A percentile compares a stretch with the other conserved stretches of the same genome.
These are phyloP conservation scores for Kockovaella imperatae DNA, from an alignment of 768 basidiomycete genomes.

Conservation along the genomic window DNA sequence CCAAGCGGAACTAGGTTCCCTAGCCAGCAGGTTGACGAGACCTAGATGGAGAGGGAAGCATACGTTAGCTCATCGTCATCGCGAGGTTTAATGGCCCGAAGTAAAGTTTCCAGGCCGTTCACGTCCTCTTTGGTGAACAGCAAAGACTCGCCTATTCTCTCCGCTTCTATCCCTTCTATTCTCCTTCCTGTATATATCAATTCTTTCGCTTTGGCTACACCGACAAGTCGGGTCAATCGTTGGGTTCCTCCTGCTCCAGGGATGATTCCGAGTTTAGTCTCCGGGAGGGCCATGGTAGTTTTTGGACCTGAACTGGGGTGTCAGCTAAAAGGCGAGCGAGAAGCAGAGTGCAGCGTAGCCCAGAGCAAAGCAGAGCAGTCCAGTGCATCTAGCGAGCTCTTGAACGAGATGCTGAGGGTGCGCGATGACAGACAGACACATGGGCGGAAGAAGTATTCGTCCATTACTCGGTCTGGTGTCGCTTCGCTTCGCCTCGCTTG, in stretches of 20 bases:
- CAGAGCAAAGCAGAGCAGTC: no score
- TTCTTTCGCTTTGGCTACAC: slow-evolving; percentile 91
- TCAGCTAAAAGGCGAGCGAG: neutral
- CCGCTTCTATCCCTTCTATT: slow-evolving; percentile 72
- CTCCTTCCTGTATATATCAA: slow-evolving; percentile 77
- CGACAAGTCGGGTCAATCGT: slow-evolving; percentile 71
- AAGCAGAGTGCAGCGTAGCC: no score
- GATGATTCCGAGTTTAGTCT: slow-evolving; percentile 89
- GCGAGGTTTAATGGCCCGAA: neutral
- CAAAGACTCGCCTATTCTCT: slow-evolving; percentile 36
- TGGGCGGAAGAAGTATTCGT: no score
- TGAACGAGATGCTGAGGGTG: no score
- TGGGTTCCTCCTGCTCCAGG: slow-evolving; percentile 93
- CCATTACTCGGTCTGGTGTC: no score
- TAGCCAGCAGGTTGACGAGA: slow-evolving; percentile 17
- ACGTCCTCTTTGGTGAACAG: neutral
- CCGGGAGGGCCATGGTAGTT: slow-evolving; percentile 81
- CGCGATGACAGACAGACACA: no score
- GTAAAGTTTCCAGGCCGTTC: neutral
- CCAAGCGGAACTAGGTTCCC: slow-evolving; percentile 14
- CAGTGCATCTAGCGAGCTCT: no score
- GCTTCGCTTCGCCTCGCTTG: no score
- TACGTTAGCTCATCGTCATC: neutral
- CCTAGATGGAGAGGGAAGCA: slow-evolving; percentile 10
- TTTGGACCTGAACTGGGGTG: slow-evolving; percentile 8